These are phyloP conservation scores for Sarocladium strictum DNA, from an alignment of 2,329 filamentous ascomycete species.

Conservation along the genomic window DNA sequence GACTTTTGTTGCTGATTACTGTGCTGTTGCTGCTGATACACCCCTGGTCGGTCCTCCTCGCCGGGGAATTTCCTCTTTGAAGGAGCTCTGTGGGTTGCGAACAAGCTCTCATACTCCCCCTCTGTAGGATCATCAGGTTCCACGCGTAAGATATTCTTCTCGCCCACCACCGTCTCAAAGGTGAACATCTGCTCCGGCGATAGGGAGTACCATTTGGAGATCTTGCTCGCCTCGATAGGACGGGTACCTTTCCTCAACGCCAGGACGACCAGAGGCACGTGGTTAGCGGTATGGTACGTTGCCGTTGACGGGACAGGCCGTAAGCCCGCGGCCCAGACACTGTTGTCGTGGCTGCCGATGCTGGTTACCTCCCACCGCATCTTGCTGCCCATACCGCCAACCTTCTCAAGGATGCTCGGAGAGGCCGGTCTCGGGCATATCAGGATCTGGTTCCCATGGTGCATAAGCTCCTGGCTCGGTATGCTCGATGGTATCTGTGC, in stretches of 20 bases:
- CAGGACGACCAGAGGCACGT: slow-evolving; percentile 72
- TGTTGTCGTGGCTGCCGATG: slow-evolving; percentile 68
- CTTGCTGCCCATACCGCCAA: slow-evolving; percentile 80
- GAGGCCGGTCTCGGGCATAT: slow-evolving; percentile 77
- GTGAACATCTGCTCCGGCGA: slow-evolving; percentile 63
- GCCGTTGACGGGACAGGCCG: slow-evolving; percentile 63
- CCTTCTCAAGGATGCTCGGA: slow-evolving; percentile 67
- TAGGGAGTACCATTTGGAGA: slow-evolving; percentile 77
- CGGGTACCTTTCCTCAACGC: slow-evolving; percentile 70
- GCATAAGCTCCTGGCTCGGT: slow-evolving; percentile 66
- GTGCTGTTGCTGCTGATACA: slow-evolving; percentile 20
- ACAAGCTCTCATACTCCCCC: slow-evolving; percentile 57
- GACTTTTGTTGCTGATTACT: slow-evolving; percentile 20
- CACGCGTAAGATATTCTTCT: slow-evolving; percentile 78
- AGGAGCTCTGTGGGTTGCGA: slow-evolving; percentile 45
- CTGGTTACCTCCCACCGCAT: slow-evolving; percentile 80
- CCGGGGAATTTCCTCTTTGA: slow-evolving; percentile 54
- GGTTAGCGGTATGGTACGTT: slow-evolving; percentile 72
- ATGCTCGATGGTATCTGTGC: slow-evolving; percentile 56
- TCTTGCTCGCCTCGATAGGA: slow-evolving; percentile 74
- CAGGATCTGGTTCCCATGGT: slow-evolving; percentile 83
- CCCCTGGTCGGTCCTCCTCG: slow-evolving; percentile 35
- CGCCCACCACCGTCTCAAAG: slow-evolving; percentile 79
- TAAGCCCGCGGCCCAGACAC: slow-evolving; percentile 80
- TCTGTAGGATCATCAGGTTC: slow-evolving; percentile 51